These are phyloP conservation scores for Komagataella kurtzmanii DNA, from an alignment of 805 yeast species.

Conservation along the genomic window DNA sequence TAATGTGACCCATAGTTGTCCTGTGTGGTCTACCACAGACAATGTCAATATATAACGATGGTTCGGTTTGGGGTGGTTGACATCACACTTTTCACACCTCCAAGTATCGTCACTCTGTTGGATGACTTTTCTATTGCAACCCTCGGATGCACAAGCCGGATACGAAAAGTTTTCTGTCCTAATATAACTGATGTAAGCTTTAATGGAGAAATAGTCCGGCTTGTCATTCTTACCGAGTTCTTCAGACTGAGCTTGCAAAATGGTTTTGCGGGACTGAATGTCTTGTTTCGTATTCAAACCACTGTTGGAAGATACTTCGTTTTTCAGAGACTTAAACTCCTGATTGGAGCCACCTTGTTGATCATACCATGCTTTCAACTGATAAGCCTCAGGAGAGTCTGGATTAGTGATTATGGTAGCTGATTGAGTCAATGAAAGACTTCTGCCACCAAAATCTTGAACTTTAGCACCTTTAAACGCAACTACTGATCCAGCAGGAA, in stretches of 20 bases:
- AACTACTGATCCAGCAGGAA: constrained; percentile 69
- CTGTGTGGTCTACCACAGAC: constrained; percentile 68
- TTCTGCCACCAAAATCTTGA: constrained; percentile 78
- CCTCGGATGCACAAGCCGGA: constrained; percentile 73
- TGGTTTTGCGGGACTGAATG: constrained; percentile 47
- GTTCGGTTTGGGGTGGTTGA: constrained; percentile 50
- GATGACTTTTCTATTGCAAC: constrained; percentile 75
- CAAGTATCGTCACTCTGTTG: constrained; percentile 64
- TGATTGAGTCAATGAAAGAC: constrained; percentile 66
- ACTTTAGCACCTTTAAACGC: constrained; percentile 88
- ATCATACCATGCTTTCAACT: constrained; percentile 91
- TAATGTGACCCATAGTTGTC: constrained; percentile 74
- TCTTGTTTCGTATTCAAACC: constrained; percentile 19
- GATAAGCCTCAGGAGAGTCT: constrained; percentile 77
- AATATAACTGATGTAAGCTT: constrained; percentile 61
- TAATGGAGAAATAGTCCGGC: constrained; percentile 66
- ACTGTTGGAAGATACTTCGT: constrained; percentile 27
- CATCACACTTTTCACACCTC: constrained; percentile 90
- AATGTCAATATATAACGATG: constrained; percentile 73
- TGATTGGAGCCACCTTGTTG: constrained; percentile 49
- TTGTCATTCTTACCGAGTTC: constrained; percentile 63
- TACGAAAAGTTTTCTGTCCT: constrained; percentile 71
- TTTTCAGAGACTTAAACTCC: constrained; percentile 46
- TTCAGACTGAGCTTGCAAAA: constrained; percentile 50
- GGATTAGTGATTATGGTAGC: constrained; percentile 74